These are phyloP conservation scores for Diplodia scrobiculata DNA, from an alignment of 2,329 filamentous ascomycete species.

Conservation along the genomic window DNA sequence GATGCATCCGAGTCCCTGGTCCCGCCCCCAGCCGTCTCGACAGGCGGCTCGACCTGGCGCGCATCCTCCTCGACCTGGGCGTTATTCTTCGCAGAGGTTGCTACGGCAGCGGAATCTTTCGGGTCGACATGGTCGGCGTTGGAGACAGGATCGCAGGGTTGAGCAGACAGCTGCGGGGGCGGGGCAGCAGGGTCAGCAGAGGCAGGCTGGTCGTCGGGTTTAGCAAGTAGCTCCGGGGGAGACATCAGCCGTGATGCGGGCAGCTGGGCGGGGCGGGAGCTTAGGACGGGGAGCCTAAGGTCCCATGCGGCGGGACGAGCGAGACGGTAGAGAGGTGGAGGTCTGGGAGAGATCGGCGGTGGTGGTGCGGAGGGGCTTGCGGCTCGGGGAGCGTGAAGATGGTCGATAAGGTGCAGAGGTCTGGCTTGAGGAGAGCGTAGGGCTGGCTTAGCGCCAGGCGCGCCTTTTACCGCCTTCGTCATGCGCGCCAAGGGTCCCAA, in stretches of 20 bases:
- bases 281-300: not conserved
- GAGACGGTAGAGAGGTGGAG: not conserved
- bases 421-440: slow-evolving; percentile 17
- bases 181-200: slow-evolving; percentile 17
- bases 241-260: slow-evolving; percentile 25
- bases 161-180: slow-evolving; percentile 4
- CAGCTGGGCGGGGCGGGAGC: slow-evolving; percentile 23
- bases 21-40: not conserved
- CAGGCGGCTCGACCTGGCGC: not conserved
- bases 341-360: not conserved
- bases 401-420: slow-evolving; percentile 17
- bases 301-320: slow-evolving; percentile 13
- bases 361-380: slow-evolving; percentile 8
- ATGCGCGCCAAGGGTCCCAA: slow-evolving; percentile 15
- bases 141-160: not conserved
- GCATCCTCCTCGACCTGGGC: slow-evolving; percentile 22
- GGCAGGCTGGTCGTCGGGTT: slow-evolving; percentile 21
- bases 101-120: not conserved
- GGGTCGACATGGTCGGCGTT: not conserved
- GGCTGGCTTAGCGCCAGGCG: slow-evolving; percentile 20
- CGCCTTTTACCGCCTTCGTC: slow-evolving; percentile 16
- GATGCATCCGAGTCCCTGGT: not conserved
- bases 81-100: not conserved
- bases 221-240: slow-evolving; percentile 27
- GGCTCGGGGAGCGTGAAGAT: not conserved